phyloP scores from a whole-genome alignment of 2,329 filamentous ascomycete species.

The Cucurbitaria berberidis region DNA sequence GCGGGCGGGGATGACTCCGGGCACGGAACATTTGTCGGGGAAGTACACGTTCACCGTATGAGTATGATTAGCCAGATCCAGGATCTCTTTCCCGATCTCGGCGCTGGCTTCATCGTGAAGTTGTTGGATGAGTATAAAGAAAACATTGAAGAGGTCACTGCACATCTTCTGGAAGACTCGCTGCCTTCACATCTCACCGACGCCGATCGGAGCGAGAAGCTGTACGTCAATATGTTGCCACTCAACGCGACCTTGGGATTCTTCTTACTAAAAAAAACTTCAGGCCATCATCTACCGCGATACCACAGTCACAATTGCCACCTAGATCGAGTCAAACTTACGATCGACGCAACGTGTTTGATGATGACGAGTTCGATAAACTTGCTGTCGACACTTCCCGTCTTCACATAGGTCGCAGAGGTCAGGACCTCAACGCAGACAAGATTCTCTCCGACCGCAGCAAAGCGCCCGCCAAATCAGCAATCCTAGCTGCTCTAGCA shows the following conservation, averaged over 20 bases:
- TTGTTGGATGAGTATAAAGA: slow-evolving; percentile 81
- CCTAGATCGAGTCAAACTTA: slow-evolving; percentile 64
- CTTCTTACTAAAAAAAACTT: slow-evolving; percentile 21
- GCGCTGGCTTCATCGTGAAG: slow-evolving; percentile 79
- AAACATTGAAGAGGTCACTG: slow-evolving; percentile 78
- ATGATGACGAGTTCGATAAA: slow-evolving; percentile 74
- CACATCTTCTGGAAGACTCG: slow-evolving; percentile 79
- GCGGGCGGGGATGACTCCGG: slow-evolving; percentile 44
- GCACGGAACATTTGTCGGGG: slow-evolving; percentile 46
- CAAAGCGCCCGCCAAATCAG: slow-evolving; percentile 75
- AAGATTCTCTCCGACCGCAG: slow-evolving; percentile 73
- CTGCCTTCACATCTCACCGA: slow-evolving; percentile 71
- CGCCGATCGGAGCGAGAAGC: slow-evolving; percentile 68
- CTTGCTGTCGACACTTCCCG: slow-evolving; percentile 70
- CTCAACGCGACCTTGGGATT: background rate
- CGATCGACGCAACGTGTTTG: slow-evolving; percentile 75
- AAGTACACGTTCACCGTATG: slow-evolving; percentile 79
- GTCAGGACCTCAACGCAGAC: slow-evolving; percentile 70
- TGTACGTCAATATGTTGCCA: slow-evolving; percentile 51
- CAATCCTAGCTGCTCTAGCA: slow-evolving; percentile 85
- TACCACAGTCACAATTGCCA: slow-evolving; percentile 53
- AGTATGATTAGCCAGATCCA: slow-evolving; percentile 89
- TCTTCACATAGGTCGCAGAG: slow-evolving; percentile 79
- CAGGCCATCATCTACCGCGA: slow-evolving; percentile 23
- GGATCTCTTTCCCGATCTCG: slow-evolving; percentile 88